A percentile compares a stretch with the other conserved stretches of the same genome.
These are phyloP conservation scores for Yarrowia porcina DNA, from an alignment of 805 yeast genomes.

Conservation along the genomic window DNA sequence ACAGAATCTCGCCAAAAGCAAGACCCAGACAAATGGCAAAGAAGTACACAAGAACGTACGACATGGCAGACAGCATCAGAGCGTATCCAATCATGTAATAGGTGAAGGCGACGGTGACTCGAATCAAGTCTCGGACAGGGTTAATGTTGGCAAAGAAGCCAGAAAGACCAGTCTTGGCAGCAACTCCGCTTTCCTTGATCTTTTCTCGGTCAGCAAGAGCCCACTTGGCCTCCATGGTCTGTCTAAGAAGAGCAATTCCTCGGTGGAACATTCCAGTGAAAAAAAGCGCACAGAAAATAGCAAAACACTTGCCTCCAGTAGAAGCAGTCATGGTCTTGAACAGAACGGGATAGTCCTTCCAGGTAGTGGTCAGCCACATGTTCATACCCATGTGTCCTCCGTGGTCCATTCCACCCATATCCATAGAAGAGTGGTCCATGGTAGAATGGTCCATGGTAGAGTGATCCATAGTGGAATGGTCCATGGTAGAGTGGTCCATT, in stretches of 20 bases:
- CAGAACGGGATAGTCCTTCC: slow-evolving; percentile 12
- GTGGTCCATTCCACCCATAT: slow-evolving; percentile 20
- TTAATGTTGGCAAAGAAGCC: slow-evolving; percentile 1
- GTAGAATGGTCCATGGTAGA: slow-evolving; percentile 32
- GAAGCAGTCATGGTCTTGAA: slow-evolving; percentile 22
- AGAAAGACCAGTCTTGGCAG: slow-evolving; percentile 1
- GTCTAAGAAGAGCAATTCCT: slow-evolving; percentile 14
- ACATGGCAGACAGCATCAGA: slow-evolving; percentile 24
- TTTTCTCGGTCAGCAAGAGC: background rate
- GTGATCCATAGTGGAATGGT: slow-evolving; percentile 27
- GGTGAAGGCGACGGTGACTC: background rate
- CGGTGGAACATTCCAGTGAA: slow-evolving; percentile 25
- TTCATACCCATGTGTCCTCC: slow-evolving; percentile 20
- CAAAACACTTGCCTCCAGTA: slow-evolving; percentile 19
- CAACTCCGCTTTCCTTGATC: background rate
- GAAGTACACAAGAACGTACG: slow-evolving; percentile 12
- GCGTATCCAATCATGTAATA: slow-evolving; percentile 25
- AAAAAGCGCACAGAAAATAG: slow-evolving; percentile 15
- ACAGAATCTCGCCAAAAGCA: slow-evolving; percentile 12
- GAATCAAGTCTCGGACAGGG: background rate
- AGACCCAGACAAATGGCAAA: slow-evolving; percentile 24
- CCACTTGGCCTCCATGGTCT: slow-evolving; percentile 25
- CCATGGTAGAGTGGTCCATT: slow-evolving; percentile 14
- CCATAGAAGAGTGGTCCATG: slow-evolving; percentile 5
- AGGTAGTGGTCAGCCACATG: slow-evolving; percentile 24